Percentiles rank a stretch among this genome's conserved stretches.
Evolutionary conservation across 257 asterid species (phyloP).

Genomic region (Rauvolfia tetraphylla): DNA sequence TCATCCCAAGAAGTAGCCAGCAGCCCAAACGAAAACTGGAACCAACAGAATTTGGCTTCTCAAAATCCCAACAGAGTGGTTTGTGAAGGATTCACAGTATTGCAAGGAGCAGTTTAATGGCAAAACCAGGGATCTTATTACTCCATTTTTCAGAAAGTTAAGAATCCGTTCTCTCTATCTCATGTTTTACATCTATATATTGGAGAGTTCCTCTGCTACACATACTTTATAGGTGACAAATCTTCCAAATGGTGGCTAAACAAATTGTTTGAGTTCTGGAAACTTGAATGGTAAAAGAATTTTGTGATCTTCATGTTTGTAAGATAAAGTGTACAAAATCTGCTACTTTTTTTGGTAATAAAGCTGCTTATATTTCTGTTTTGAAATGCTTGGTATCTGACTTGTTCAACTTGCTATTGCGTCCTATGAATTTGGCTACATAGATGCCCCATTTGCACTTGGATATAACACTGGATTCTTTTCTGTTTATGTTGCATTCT

Average conservation of each 20-base stretch:
- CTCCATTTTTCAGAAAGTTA: not conserved
- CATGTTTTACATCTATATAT: not conserved
- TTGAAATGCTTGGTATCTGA: not conserved
- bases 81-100: conserved; percentile 39
- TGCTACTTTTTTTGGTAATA: conserved; percentile 33
- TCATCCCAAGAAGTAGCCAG: conserved; percentile 38
- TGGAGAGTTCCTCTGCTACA: conserved; percentile 1
- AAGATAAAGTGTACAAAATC: conserved; percentile 48
- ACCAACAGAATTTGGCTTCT: conserved; percentile 34
- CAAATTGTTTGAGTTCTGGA: not conserved
- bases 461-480: not conserved
- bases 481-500: not conserved
- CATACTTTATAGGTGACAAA: conserved; percentile 1
- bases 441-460: not conserved
- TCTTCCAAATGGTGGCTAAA: conserved; percentile 6
- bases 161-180: not conserved
- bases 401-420: not conserved
- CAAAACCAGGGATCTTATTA: not conserved
- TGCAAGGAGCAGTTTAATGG: conserved; percentile 36
- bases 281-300: conserved; percentile 23
- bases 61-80: conserved; percentile 39
- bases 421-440: not conserved
- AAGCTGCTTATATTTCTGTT: conserved; percentile 23
- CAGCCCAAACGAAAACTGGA: conserved; percentile 36
- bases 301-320: conserved; percentile 37